These are phyloP conservation scores for Cadophora sp. DNA, from an alignment of 2,329 filamentous ascomycete species.

Conservation along the genomic window DNA sequence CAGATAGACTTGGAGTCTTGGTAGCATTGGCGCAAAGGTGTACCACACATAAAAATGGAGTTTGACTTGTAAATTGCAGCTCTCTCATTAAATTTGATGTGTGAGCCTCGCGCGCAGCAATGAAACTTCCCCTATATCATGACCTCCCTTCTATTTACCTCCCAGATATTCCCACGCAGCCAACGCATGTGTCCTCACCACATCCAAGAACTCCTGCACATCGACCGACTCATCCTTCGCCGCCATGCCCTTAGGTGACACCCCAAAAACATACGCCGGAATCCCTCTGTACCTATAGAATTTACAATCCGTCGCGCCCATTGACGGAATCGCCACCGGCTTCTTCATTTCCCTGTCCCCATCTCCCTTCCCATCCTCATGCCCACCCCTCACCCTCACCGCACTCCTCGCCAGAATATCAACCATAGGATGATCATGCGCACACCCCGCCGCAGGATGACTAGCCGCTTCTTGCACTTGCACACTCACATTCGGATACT, in stretches of 20 bases:
- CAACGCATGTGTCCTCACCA: not conserved
- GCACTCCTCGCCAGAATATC: not conserved
- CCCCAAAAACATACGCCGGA: not conserved
- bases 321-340: not conserved
- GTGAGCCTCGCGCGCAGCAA: not conserved
- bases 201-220: not conserved
- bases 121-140: not conserved
- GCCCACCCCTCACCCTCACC: too few relatives aligned
- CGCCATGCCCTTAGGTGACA: not conserved
- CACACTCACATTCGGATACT: not conserved
- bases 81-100: not conserved
- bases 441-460: not conserved
- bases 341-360: not conserved
- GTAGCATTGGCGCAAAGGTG: not conserved
- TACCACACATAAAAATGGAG: not conserved
- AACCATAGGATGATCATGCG: not conserved
- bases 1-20: not conserved
- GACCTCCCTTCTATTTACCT: not conserved
- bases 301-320: not conserved
- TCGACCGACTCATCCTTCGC: not conserved
- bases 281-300: not conserved
- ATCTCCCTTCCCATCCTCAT: not conserved
- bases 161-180: not conserved
- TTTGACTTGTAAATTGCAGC: not conserved
- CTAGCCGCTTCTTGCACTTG: not conserved